Percentiles rank a stretch among this genome's conserved stretches.
phyloP scores from a whole-genome alignment of 371 early-diverging fungal species.

The Mortierella sp. region DNA sequence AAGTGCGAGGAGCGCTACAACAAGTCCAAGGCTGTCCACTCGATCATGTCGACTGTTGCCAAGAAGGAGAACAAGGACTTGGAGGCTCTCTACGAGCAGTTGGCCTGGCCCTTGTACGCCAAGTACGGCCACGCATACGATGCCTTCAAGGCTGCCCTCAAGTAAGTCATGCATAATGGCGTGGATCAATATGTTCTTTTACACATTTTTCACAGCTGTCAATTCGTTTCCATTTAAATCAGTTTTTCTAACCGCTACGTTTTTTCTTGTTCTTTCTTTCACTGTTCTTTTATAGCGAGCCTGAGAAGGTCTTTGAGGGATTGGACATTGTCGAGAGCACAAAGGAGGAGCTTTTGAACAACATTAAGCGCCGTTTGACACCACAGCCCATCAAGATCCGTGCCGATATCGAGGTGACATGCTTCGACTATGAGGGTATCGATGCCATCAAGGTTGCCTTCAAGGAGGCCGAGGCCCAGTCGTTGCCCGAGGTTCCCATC shows the following conservation, averaged over 20 bases:
- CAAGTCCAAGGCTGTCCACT: conserved; percentile 96
- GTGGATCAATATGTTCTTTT: neutral
- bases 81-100: conserved; percentile 89
- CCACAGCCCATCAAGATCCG: conserved; percentile 98
- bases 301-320: conserved; percentile 90
- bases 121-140: conserved; percentile 99
- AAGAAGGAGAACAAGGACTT: conserved; percentile 87
- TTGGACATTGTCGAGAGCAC: conserved; percentile 76
- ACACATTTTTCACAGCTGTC: neutral
- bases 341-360: conserved; percentile 82
- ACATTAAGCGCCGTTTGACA: conserved; percentile 92
- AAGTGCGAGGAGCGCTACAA: conserved; percentile 97
- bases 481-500: conserved; percentile 88
- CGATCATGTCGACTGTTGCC: conserved; percentile 92
- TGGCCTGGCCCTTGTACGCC: conserved; percentile 98
- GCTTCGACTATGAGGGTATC: conserved; percentile 97
- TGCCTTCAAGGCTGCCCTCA: conserved; percentile 95
- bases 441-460: conserved; percentile 97
- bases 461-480: conserved; percentile 89
- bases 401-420: conserved; percentile 98
- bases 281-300: conserved; percentile 71
- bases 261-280: neutral
- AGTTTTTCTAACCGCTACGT: neutral
- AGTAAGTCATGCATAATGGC: conserved; percentile 64
- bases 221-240: too few species aligned